A percentile compares a stretch with the other conserved stretches of the same genome.
Conservation (phyloP, 139 green algal species). For the Chlorella ohadii region DNA sequence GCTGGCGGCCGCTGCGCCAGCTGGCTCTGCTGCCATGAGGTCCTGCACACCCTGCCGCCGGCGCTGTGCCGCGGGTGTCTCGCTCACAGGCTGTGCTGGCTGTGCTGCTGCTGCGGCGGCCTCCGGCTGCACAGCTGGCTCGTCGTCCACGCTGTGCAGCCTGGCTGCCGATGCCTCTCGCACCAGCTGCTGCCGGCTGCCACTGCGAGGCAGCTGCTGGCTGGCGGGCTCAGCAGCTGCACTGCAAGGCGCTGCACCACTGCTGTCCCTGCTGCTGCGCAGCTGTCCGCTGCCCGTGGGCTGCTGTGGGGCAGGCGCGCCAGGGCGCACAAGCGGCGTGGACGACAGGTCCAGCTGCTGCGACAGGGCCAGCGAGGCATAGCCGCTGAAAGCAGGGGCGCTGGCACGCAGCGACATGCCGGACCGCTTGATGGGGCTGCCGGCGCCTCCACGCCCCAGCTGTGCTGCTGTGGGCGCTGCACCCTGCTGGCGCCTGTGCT, state of each 20-base stretch:
- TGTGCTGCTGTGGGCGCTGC: not conserved
- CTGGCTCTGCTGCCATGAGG: not conserved
- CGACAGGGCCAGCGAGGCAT: constrained; percentile 21
- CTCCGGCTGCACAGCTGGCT: not conserved
- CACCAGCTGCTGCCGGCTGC: not conserved
- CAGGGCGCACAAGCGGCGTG: not conserved
- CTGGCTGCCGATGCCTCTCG: not conserved
- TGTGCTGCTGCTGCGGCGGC: not conserved
- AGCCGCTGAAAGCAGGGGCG: constrained; percentile 32
- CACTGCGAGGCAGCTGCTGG: not conserved
- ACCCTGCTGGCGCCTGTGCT: not conserved
- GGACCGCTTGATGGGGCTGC: constrained; percentile 7
- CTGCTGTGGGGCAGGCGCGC: not conserved
- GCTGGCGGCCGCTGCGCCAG: not conserved
- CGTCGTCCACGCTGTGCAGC: not conserved
- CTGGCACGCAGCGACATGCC: constrained; percentile 27
- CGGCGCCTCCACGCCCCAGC: not conserved
- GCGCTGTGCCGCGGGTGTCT: not conserved
- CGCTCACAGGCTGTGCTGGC: not conserved
- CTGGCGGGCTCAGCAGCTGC: not conserved
- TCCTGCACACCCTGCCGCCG: constrained; percentile 5
- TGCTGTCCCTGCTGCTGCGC: constrained; percentile 16
- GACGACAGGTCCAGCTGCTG: constrained; percentile 1
- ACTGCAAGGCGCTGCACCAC: not conserved
- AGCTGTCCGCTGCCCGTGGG: not conserved